Evolutionary conservation across 2,329 filamentous ascomycete genomes (phyloP).

Genomic region (Apiospora saccharicola): DNA sequence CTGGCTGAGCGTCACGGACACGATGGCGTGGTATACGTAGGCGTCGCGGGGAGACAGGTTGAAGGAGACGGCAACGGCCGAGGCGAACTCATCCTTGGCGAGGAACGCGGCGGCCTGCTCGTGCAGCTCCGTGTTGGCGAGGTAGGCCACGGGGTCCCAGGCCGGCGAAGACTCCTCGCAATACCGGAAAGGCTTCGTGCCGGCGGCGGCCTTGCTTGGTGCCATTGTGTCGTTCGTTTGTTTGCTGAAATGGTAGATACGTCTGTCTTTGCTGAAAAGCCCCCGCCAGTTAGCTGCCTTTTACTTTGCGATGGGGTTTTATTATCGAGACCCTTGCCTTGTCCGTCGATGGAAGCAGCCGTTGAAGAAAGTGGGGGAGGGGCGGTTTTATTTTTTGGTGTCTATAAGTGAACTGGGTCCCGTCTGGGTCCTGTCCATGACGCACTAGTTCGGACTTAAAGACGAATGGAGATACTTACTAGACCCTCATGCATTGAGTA

Average conservation of each 20-base stretch:
- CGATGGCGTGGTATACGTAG: slow-evolving; percentile 61
- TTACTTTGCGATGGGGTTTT: background rate
- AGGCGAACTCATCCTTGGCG: slow-evolving; percentile 49
- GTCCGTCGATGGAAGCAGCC: background rate
- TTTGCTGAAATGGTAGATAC: background rate
- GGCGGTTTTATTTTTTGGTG: slow-evolving; percentile 18
- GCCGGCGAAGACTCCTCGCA: slow-evolving; percentile 52
- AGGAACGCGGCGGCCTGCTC: slow-evolving; percentile 48
- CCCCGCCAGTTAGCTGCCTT: background rate
- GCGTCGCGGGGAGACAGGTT: slow-evolving; percentile 51
- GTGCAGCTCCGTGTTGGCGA: slow-evolving; percentile 49
- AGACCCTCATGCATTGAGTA: background rate
- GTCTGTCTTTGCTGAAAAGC: background rate
- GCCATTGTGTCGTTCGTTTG: slow-evolving; percentile 29
- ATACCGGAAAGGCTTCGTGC: slow-evolving; percentile 39
- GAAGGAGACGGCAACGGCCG: slow-evolving; percentile 54
- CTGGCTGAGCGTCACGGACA: slow-evolving; percentile 56
- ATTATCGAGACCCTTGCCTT: background rate
- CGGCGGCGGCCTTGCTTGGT: slow-evolving; percentile 27
- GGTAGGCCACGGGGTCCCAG: slow-evolving; percentile 52
- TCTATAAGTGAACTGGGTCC: background rate
- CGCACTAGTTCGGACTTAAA: slow-evolving; percentile 2
- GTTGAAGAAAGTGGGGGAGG: slow-evolving; percentile 10
- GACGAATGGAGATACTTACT: background rate
- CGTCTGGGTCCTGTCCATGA: slow-evolving; percentile 1